These are phyloP conservation scores for Mycosphaerelloides madeirae DNA, from an alignment of 2,329 filamentous ascomycete species.

Conservation along the genomic window DNA sequence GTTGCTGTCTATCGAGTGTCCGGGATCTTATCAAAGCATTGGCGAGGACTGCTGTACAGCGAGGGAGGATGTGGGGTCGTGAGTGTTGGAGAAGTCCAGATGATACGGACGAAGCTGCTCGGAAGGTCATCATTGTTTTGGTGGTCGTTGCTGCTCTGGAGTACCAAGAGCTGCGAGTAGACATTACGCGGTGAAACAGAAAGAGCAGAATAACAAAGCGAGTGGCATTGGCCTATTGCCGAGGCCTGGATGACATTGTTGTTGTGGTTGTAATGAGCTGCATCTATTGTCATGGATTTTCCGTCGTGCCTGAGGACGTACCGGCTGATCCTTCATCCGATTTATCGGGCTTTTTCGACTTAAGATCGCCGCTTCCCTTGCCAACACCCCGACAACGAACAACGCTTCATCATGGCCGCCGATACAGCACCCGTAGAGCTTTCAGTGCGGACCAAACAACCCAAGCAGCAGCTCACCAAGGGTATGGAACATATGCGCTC, in stretches of 20 bases:
- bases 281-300: too few relatives aligned
- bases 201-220: background rate
- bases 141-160: slow-evolving; percentile 3
- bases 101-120: slow-evolving; percentile 14
- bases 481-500: slow-evolving; percentile 51
- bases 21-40: slow-evolving; percentile 8
- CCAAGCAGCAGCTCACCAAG: slow-evolving; percentile 45
- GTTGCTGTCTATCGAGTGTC: slow-evolving; percentile 22
- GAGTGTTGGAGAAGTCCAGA: slow-evolving; percentile 18
- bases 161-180: background rate
- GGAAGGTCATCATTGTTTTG: slow-evolving; percentile 28
- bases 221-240: too few relatives aligned
- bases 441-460: slow-evolving; percentile 26
- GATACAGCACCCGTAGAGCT: slow-evolving; percentile 9
- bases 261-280: too few relatives aligned
- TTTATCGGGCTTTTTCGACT: background rate
- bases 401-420: slow-evolving; percentile 14
- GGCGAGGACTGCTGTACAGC: slow-evolving; percentile 14
- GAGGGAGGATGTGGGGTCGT: slow-evolving; percentile 8
- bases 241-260: background rate
- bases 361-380: slow-evolving; percentile 8
- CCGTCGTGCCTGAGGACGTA: too few relatives aligned
- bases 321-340: too few relatives aligned
- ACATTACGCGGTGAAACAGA: background rate
- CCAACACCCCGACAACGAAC: slow-evolving; percentile 18